Conservation (phyloP, 345 rosid species). For the Luvunga scandens region DNA sequence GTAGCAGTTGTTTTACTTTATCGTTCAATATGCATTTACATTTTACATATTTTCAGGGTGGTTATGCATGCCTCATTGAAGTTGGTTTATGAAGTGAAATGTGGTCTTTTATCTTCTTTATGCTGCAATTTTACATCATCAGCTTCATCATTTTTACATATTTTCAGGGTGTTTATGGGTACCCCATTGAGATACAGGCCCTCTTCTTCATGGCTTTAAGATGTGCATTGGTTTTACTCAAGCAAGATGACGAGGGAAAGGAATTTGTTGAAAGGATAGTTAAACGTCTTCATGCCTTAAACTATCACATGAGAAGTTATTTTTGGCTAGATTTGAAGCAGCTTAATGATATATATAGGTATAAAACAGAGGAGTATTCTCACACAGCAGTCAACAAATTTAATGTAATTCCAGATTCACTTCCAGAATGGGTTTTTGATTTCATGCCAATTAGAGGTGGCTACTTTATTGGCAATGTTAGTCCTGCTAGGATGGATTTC, state of each 20-base stretch:
- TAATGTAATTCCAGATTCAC: conserved; percentile 94
- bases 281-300: conserved; percentile 89
- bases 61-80: neutral
- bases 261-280: conserved; percentile 81
- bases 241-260: conserved; percentile 89
- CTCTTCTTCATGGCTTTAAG: conserved; percentile 93
- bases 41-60: neutral
- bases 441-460: conserved; percentile 88
- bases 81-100: neutral
- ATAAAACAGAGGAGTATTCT: conserved; percentile 95
- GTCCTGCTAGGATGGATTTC: conserved; percentile 96
- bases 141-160: neutral
- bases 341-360: conserved; percentile 88
- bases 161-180: conserved; percentile 88
- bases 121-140: conserved; percentile 9
- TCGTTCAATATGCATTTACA: neutral
- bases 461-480: conserved; percentile 85
- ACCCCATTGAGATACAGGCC: conserved; percentile 93
- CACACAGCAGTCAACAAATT: conserved; percentile 96
- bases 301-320: conserved; percentile 88
- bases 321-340: conserved; percentile 94
- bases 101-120: neutral
- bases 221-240: conserved; percentile 76
- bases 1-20: neutral
- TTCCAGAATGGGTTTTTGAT: conserved; percentile 93